Evolutionary conservation across 202 grass and related monocot species (phyloP).

Genomic region (Miscanthus sacchariflorus): DNA sequence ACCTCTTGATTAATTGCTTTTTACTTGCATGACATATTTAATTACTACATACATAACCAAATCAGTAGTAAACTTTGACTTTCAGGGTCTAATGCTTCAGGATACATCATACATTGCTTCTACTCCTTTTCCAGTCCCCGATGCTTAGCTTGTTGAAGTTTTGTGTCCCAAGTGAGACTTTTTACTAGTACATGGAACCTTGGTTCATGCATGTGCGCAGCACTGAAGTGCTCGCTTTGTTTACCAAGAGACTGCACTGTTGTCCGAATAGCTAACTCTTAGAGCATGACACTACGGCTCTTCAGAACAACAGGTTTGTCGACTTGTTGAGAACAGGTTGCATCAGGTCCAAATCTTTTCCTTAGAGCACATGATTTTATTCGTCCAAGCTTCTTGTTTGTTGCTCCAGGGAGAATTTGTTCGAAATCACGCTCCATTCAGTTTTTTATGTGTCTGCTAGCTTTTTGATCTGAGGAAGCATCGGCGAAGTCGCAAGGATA

Average conservation of each 20-base stretch:
- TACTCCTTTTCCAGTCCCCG: background rate
- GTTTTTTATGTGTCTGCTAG: constrained; percentile 22
- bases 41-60: background rate
- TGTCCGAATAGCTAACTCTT: constrained; percentile 1
- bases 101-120: constrained; percentile 1
- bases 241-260: constrained; percentile 19
- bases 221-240: constrained; percentile 9
- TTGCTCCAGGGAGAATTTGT: constrained; percentile 35
- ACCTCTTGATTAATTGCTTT: background rate
- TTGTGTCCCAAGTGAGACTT: background rate
- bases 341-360: constrained; percentile 33
- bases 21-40: constrained; percentile 5
- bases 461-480: constrained; percentile 50
- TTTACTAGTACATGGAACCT: constrained; percentile 27
- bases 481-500: constrained; percentile 40
- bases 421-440: constrained; percentile 30
- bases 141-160: constrained; percentile 26
- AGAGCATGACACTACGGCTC: constrained; percentile 26
- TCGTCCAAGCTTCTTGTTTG: constrained; percentile 43
- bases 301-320: constrained; percentile 38
- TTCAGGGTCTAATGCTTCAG: background rate
- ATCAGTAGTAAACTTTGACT: background rate
- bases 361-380: constrained; percentile 50
- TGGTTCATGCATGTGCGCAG: constrained; percentile 13
- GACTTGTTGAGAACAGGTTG: too few relatives aligned